Percentiles rank a stretch among this genome's conserved stretches.
phyloP scores from a whole-genome alignment of 768 basidiomycete species.

The Crassisporium funariophilum region DNA sequence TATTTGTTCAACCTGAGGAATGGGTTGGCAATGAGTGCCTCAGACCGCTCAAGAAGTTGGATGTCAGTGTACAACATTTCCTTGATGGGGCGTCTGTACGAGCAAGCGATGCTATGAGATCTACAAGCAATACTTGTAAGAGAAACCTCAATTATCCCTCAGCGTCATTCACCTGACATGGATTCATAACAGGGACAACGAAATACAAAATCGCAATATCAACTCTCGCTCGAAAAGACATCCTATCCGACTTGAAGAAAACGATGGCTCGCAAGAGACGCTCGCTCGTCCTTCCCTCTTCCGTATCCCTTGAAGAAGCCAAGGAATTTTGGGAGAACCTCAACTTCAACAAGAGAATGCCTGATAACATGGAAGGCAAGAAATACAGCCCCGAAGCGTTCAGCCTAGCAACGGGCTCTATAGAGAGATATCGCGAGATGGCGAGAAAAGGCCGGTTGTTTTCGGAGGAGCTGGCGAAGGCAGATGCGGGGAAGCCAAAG shows the following conservation, averaged over 20 bases:
- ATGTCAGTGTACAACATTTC: constrained; percentile 40
- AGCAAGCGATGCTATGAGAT: constrained; percentile 20
- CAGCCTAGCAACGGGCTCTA: constrained; percentile 32
- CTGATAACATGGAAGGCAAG: constrained; percentile 22
- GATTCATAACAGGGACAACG: constrained; percentile 51
- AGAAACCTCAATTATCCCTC: not conserved
- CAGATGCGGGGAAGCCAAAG: constrained; percentile 47
- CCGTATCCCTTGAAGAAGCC: constrained; percentile 44
- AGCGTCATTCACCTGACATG: not conserved
- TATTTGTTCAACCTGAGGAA: constrained; percentile 68
- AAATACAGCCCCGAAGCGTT: constrained; percentile 28
- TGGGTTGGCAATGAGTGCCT: constrained; percentile 41
- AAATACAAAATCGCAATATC: constrained; percentile 57
- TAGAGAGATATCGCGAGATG: constrained; percentile 46
- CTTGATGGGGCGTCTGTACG: constrained; percentile 19
- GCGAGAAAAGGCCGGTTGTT: constrained; percentile 48
- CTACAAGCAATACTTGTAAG: constrained; percentile 15
- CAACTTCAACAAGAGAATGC: constrained; percentile 38
- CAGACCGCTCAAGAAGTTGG: constrained; percentile 59
- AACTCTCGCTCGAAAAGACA: constrained; percentile 28
- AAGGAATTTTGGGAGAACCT: constrained; percentile 47
- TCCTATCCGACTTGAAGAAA: constrained; percentile 37
- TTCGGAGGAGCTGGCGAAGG: constrained; percentile 34
- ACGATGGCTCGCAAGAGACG: constrained; percentile 46
- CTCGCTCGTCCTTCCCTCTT: constrained; percentile 50